These are phyloP conservation scores for Trapa bicornis DNA, from an alignment of 345 rosid species.

Conservation along the genomic window DNA sequence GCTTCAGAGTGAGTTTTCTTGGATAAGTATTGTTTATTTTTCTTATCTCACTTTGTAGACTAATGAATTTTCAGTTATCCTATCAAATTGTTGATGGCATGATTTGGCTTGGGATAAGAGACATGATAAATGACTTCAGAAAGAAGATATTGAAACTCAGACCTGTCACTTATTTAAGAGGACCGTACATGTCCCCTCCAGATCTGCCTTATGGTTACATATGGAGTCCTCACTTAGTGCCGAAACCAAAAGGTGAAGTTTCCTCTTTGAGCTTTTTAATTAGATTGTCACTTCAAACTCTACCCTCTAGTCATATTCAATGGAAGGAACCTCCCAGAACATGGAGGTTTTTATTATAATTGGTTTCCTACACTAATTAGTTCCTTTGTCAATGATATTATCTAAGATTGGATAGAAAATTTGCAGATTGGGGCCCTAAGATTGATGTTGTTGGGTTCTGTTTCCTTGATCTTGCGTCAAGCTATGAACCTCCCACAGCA, in stretches of 20 bases:
- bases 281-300: not conserved
- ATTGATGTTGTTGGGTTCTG: conserved; percentile 62
- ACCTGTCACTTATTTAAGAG: conserved; percentile 37
- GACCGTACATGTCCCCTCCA: conserved; percentile 25
- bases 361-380: not conserved
- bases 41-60: not conserved
- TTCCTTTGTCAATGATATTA: not conserved
- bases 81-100: conserved; percentile 45
- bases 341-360: not conserved
- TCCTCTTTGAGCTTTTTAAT: not conserved
- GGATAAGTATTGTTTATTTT: not conserved
- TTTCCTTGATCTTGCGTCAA: conserved; percentile 61
- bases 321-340: not conserved
- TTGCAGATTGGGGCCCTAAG: conserved; percentile 57
- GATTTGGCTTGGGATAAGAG: conserved; percentile 47
- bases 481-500: conserved; percentile 40
- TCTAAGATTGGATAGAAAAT: not conserved
- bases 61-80: conserved; percentile 26
- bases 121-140: conserved; percentile 36
- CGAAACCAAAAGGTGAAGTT: conserved; percentile 40
- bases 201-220: conserved; percentile 37
- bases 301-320: not conserved
- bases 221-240: conserved; percentile 53
- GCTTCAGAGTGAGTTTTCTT: conserved; percentile 29
- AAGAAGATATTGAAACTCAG: conserved; percentile 37